These are phyloP conservation scores for Ogataea degrootiae DNA, from an alignment of 805 yeast species.

Conservation along the genomic window DNA sequence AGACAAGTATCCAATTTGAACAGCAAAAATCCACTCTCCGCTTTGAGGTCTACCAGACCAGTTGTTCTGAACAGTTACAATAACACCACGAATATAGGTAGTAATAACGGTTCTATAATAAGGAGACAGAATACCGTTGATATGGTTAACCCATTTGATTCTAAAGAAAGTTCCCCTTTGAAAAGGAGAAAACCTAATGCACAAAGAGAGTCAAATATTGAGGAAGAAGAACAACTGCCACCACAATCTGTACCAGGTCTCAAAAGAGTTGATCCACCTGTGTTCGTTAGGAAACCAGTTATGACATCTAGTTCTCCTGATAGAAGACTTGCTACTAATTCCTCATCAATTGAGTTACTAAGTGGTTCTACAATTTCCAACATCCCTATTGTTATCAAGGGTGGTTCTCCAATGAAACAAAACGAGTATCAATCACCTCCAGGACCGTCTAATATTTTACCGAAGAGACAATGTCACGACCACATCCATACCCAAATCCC, in stretches of 20 bases:
- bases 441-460: background rate
- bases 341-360: constrained; percentile 4
- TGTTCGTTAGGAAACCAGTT: constrained; percentile 4
- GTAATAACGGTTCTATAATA: constrained; percentile 18
- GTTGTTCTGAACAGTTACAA: background rate
- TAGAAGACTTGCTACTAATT: background rate
- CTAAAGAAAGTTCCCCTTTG: constrained; percentile 20
- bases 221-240: background rate
- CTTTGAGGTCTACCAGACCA: constrained; percentile 1
- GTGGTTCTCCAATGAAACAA: constrained; percentile 24
- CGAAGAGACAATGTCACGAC: background rate
- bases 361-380: constrained; percentile 20
- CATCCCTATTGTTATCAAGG: constrained; percentile 24
- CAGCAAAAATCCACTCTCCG: background rate
- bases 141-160: constrained; percentile 24
- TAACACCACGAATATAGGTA: background rate
- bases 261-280: constrained; percentile 13
- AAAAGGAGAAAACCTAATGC: constrained; percentile 2
- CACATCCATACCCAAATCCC: background rate
- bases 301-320: no score
- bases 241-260: background rate
- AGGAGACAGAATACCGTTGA: constrained; percentile 12
- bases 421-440: background rate
- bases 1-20: constrained; percentile 13
- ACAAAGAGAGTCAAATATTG: background rate